phyloP scores from a whole-genome alignment of 2,329 filamentous ascomycete genomes.

The Simplicillium sp. region DNA sequence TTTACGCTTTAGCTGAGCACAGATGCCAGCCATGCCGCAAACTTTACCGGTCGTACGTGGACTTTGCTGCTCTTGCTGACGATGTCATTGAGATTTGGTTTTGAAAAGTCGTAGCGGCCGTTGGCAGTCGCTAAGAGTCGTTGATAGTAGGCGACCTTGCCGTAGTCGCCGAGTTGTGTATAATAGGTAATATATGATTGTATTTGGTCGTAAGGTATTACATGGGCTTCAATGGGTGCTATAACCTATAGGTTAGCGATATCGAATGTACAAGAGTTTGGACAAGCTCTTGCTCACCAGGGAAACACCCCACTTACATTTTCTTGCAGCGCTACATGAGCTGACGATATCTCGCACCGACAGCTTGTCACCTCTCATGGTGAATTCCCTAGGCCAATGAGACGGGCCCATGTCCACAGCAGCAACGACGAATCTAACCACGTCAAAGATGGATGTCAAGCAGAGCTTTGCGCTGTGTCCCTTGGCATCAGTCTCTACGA shows the following conservation, averaged over 20 bases:
- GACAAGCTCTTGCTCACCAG: slow-evolving; percentile 10
- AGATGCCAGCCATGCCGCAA: slow-evolving; percentile 42
- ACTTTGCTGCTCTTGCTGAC: slow-evolving; percentile 25
- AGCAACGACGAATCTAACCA: slow-evolving; percentile 62
- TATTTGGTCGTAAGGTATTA: slow-evolving; percentile 29
- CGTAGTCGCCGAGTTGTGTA: slow-evolving; percentile 35
- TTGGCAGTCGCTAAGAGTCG: slow-evolving; percentile 59
- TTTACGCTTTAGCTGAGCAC: not conserved
- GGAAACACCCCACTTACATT: slow-evolving; percentile 25
- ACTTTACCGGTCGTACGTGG: slow-evolving; percentile 36
- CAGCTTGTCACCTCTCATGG: slow-evolving; percentile 58
- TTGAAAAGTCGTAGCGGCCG: slow-evolving; percentile 55
- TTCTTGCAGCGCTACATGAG: slow-evolving; percentile 36
- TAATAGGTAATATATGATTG: slow-evolving; percentile 29
- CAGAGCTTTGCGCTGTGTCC: slow-evolving; percentile 47
- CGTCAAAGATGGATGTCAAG: slow-evolving; percentile 61
- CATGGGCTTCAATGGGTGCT: slow-evolving; percentile 30
- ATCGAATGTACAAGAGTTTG: too few relatives aligned
- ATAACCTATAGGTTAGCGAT: not conserved
- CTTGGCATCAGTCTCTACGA: slow-evolving; percentile 43
- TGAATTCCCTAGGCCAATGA: slow-evolving; percentile 59
- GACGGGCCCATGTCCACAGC: slow-evolving; percentile 51
- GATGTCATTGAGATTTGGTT: slow-evolving; percentile 49
- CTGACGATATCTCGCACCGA: slow-evolving; percentile 49
- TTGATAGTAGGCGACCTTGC: slow-evolving; percentile 44